Base-by-base conservation (phyloP, 164 flowering plant species). In the Hamamelis virginiana region DNA sequence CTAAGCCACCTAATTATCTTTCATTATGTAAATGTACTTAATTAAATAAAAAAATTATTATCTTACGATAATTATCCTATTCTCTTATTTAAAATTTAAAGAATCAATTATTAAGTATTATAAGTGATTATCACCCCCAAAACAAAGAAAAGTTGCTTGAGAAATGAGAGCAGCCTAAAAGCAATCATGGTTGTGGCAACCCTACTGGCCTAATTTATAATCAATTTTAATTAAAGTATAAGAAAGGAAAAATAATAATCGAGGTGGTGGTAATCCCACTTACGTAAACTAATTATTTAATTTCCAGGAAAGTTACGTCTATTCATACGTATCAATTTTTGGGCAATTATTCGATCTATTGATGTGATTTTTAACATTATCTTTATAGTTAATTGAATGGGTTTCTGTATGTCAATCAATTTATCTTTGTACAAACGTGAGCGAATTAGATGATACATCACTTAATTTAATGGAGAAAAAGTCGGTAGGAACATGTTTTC, bases 221-320 rank as follows among this genome's bases (percentile, higher is more conserved):
- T 59, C 41, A 66, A 25, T 33, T 33, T 33, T 2, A 33, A 33
- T 33, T 33, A 33, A 33, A 53, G 14, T 33, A n/a, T 15, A 23
- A 57, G 61, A 26, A 9, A 2, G 6, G 6, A 33, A 6, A 33
- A 33, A 33, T 33, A 33, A n/a, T 33, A 33, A 2, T 19, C 65
- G 51, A 62, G 74, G 53, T 64, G 56, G 76, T 74, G 72, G 66
- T 43, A 75, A 66, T 66, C 77, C 74, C 77, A 75, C 77, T 70
- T 58, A 51, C 13, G 41, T 33, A 33, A 33, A 33, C 4, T 45
- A 22, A 63, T 25, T 18, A 18, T 70, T 64, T 26, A 50, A 41
- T 50, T 15, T n/a, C 6, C n/a, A 50, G 18, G 18, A 15, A 50
- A n/a, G 1, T 15, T 6, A 48, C 5, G 15, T 48, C 13, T n/a